Evolutionary conservation across 1,284 basidiomycete species (phyloP), one percentile per base, ranked within the genome.

Genomic region (Testicularia cyperi): DNA sequence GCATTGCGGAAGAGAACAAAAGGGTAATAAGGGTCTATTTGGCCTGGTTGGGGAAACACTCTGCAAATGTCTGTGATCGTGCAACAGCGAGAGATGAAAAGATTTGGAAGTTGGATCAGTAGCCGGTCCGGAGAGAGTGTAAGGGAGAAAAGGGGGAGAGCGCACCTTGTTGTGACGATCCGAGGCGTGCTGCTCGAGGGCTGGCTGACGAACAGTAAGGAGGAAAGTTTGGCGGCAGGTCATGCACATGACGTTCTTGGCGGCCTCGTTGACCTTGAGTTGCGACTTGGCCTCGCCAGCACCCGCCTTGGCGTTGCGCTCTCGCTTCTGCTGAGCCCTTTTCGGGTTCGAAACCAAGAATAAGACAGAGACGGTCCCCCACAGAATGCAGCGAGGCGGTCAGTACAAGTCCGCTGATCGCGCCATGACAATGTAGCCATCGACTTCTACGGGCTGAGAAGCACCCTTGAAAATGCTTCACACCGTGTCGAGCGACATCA

Each of bases 221-320:
- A 81, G 78, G 77, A 81, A 81, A 12, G 78, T 78, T 47, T 78
- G 77, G 56, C 77, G 77, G 67, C 80, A 81, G 28, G 77, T 72
- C 25, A 70, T 68, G 62, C 80, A 81, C 67, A 79, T 75, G 58
- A 80, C 78, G 36, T 69, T 77, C 49, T 77, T 77, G 18, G 80
- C 79, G 6, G 79, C 78, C 72, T 77, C 75, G 61, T 75, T 75
- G 15, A 58, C 49, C 44, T 75, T 75, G 18, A 70, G 55, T 46
- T 75, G 73, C 26, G 70, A 72, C 41, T 65, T 72, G 18, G 73
- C 57, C 6, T 58, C 66, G 12, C 63, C 64, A 12, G 44, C 42
- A 5, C 55, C 68, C 3, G 62, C 53, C 40, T 68, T 71, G 18
- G 73, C 73, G 47, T 74, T 74, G 13, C 73, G 54, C 31, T 75